Percentiles rank a stretch among this genome's conserved stretches.
These are phyloP conservation scores for Otatea glauca DNA, from an alignment of 176 grass and related monocot species.

Conservation along the genomic window DNA sequence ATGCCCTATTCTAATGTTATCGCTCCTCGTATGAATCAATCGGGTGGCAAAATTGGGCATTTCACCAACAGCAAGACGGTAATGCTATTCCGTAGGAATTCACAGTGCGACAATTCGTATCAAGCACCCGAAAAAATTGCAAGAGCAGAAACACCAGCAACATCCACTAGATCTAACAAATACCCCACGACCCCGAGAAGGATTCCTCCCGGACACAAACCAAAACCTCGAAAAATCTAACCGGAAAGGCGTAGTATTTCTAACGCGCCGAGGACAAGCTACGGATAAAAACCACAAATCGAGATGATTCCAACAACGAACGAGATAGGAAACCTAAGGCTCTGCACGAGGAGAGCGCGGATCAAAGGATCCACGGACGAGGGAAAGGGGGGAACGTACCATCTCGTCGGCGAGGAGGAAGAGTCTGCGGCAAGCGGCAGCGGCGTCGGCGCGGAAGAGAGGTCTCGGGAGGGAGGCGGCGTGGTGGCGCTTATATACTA, in stretches of 20 bases:
- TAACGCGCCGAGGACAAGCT: not conserved
- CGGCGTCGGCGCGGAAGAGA: not conserved
- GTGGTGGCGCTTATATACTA: conserved; percentile 9
- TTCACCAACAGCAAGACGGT: not conserved
- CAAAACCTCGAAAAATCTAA: not conserved
- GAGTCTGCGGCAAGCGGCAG: not conserved
- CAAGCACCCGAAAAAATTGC: not conserved
- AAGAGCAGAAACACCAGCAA: not conserved
- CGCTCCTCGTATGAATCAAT: not conserved
- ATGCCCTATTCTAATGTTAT: not conserved
- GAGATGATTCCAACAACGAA: not conserved
- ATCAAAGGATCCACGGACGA: not conserved
- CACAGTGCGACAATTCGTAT: not conserved
- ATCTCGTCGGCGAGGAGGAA: conserved; percentile 27
- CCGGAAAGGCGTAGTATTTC: too few relatives aligned
- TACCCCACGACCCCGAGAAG: not conserved
- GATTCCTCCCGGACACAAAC: not conserved
- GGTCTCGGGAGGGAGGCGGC: not conserved
- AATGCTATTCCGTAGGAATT: not conserved
- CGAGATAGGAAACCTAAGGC: not conserved
- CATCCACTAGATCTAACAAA: not conserved
- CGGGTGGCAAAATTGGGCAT: not conserved
- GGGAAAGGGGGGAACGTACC: not conserved
- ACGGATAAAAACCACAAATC: not conserved
- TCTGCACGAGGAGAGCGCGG: not conserved